phyloP scores from a whole-genome alignment of 129 eudicot genomes.

The Escallonia rubra region DNA sequence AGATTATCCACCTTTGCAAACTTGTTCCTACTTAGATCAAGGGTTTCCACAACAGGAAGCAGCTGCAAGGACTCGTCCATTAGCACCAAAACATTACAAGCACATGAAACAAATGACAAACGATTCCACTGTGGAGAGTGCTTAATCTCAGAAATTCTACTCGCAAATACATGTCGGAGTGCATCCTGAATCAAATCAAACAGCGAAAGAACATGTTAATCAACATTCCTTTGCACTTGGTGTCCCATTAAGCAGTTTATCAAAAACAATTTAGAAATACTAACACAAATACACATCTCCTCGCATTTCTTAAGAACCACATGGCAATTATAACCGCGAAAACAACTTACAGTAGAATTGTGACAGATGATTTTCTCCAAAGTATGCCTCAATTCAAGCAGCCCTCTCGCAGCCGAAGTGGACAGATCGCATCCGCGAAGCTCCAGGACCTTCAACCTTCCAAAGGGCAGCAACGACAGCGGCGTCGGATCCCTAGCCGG shows the following conservation, averaged over 20 bases:
- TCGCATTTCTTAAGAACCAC: not conserved
- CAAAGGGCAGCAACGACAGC: slow-evolving; percentile 54
- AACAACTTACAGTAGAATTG: slow-evolving; percentile 76
- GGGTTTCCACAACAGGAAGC: slow-evolving; percentile 82
- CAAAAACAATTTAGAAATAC: no score
- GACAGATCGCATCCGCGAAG: slow-evolving; percentile 92
- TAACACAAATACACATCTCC: no score
- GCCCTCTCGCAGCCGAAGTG: slow-evolving; percentile 68
- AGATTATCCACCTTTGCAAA: slow-evolving; percentile 86
- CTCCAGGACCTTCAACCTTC: slow-evolving; percentile 74
- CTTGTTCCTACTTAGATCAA: slow-evolving; percentile 94
- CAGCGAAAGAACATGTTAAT: slow-evolving; percentile 4
- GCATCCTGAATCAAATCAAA: slow-evolving; percentile 60
- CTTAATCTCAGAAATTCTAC: slow-evolving; percentile 87
- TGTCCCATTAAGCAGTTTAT: no score
- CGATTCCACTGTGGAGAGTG: slow-evolving; percentile 82
- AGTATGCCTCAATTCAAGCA: slow-evolving; percentile 74
- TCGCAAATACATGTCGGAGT: slow-evolving; percentile 81
- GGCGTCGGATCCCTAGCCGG: slow-evolving; percentile 78
- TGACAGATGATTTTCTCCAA: slow-evolving; percentile 94
- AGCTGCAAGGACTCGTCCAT: slow-evolving; percentile 97
- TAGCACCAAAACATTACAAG: slow-evolving; percentile 72
- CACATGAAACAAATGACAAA: slow-evolving; percentile 79
- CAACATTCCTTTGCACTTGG: not conserved
- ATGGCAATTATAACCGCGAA: not conserved